Conservation (phyloP, 2,329 filamentous ascomycete genomes). For the Pseudophaeomoniella oleicola region DNA sequence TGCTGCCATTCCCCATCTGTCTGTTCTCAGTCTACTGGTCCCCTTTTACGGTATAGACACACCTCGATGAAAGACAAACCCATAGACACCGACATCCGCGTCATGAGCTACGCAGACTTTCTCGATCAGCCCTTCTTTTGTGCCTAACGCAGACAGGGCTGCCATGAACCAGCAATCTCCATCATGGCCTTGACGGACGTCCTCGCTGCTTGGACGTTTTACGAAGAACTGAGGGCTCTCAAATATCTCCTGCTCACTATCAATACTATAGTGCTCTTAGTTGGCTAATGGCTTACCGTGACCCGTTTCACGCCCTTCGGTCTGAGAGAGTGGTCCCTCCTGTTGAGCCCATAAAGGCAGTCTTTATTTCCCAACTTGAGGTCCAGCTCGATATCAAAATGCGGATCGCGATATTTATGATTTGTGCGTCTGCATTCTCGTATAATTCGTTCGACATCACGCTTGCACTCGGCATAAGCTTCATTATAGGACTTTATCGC, state of each 20-base stretch:
- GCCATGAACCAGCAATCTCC: slow-evolving; percentile 84
- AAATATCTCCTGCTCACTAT: slow-evolving; percentile 52
- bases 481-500: slow-evolving; percentile 57
- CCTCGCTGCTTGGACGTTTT: slow-evolving; percentile 60
- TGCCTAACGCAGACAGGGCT: slow-evolving; percentile 61
- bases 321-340: slow-evolving; percentile 22
- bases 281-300: slow-evolving; percentile 22
- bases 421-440: slow-evolving; percentile 60
- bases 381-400: slow-evolving; percentile 73
- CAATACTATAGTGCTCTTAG: slow-evolving; percentile 3
- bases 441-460: slow-evolving; percentile 43
- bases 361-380: slow-evolving; percentile 42
- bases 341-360: slow-evolving; percentile 34
- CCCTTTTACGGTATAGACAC: slow-evolving; percentile 8
- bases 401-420: slow-evolving; percentile 72
- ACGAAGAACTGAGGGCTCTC: slow-evolving; percentile 63
- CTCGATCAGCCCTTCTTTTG: slow-evolving; percentile 58
- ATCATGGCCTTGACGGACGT: slow-evolving; percentile 63
- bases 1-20: slow-evolving; percentile 79
- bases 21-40: slow-evolving; percentile 1
- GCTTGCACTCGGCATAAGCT: slow-evolving; percentile 52
- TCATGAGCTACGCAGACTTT: slow-evolving; percentile 59
- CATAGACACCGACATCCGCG: slow-evolving; percentile 64
- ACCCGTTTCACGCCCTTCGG: slow-evolving; percentile 67
- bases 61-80: slow-evolving; percentile 68